These are phyloP conservation scores for Euclidium syriacum DNA, from an alignment of 345 rosid species.

Conservation along the genomic window DNA sequence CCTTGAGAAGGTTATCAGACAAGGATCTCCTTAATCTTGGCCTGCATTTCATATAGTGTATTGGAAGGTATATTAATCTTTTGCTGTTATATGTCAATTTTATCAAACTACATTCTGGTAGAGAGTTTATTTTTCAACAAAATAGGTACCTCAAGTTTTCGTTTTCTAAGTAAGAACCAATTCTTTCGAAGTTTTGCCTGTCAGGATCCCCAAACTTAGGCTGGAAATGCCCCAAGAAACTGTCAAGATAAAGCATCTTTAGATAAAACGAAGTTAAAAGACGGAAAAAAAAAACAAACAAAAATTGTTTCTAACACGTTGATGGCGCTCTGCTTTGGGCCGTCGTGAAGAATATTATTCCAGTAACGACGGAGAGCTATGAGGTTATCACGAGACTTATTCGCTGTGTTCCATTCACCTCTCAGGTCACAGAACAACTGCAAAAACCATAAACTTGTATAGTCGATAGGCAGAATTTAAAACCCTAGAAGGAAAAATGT, in stretches of 20 bases:
- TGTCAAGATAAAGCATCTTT: background rate
- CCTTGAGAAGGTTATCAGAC: constrained; percentile 22
- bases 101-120: background rate
- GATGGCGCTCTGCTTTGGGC: constrained; percentile 29
- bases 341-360: constrained; percentile 20
- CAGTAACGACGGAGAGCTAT: constrained; percentile 27
- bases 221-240: constrained; percentile 33
- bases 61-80: background rate
- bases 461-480: constrained; percentile 3
- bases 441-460: background rate
- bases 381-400: constrained; percentile 11
- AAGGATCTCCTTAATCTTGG: constrained; percentile 29
- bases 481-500: background rate
- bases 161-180: constrained; percentile 25
- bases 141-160: constrained; percentile 28
- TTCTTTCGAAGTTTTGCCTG: constrained; percentile 18
- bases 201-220: constrained; percentile 30
- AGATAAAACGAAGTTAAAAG: background rate
- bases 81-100: background rate
- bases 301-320: constrained; percentile 17
- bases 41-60: constrained; percentile 26
- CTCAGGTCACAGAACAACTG: constrained; percentile 29
- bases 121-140: too few species aligned
- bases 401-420: constrained; percentile 27
- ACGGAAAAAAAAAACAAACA: too few species aligned